Percentiles rank a stretch among this genome's conserved stretches.
These are phyloP conservation scores for Alternaria triticina DNA, from an alignment of 2,329 filamentous ascomycete species.

Conservation along the genomic window DNA sequence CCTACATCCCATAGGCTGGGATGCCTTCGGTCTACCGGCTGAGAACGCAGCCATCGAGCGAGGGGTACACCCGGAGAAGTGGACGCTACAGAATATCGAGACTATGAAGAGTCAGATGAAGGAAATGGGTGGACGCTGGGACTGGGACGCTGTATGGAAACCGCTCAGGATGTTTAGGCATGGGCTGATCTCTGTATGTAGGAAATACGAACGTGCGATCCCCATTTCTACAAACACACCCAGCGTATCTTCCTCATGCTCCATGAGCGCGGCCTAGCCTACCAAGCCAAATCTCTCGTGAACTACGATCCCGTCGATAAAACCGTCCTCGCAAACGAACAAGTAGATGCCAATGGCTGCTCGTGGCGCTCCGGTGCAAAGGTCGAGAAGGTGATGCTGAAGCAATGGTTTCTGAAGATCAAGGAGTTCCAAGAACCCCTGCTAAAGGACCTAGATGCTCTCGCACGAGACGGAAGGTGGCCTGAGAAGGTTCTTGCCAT, in stretches of 20 bases:
- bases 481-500: constrained; percentile 82
- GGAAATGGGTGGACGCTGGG: constrained; percentile 80
- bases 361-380: constrained; percentile 89
- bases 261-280: constrained; percentile 75
- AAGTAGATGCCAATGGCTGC: constrained; percentile 83
- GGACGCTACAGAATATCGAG: constrained; percentile 81
- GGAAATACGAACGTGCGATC: constrained; percentile 85
- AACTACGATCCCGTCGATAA: constrained; percentile 92
- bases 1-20: constrained; percentile 91
- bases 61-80: constrained; percentile 75
- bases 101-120: constrained; percentile 84
- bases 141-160: constrained; percentile 74
- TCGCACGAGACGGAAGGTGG: constrained; percentile 72
- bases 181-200: constrained; percentile 47
- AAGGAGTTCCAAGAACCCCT: constrained; percentile 77
- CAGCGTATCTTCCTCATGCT: constrained; percentile 84
- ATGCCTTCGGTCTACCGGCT: constrained; percentile 87
- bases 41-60: constrained; percentile 90
- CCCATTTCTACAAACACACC: constrained; percentile 87
- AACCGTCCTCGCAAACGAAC: constrained; percentile 90
- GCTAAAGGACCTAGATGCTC: constrained; percentile 70
- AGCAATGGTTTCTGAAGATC: constrained; percentile 91
- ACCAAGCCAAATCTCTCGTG: constrained; percentile 81
- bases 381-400: constrained; percentile 78
- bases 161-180: neutral